Conservation (phyloP, 2,329 filamentous ascomycete species). For the Myrmaecium sp. region DNA sequence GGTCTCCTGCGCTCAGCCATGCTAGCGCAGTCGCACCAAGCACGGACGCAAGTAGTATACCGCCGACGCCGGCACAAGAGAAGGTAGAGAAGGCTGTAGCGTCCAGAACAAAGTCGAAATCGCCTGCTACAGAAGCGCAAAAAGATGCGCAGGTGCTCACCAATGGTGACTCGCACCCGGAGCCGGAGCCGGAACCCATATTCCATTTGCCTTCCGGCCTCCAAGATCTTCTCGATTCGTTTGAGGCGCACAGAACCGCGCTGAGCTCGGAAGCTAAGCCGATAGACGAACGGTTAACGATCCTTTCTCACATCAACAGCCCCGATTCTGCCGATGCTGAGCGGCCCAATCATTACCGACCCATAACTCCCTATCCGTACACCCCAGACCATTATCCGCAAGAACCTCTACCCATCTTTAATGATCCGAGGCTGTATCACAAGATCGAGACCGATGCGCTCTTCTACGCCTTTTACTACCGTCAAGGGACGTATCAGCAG, state of each 20-base stretch:
- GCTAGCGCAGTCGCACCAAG: slow-evolving; percentile 25
- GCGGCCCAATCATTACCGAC: slow-evolving; percentile 67
- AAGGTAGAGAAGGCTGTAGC: slow-evolving; percentile 22
- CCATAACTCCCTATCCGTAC: slow-evolving; percentile 58
- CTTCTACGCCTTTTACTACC: slow-evolving; percentile 99
- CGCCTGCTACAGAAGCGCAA: slow-evolving; percentile 24
- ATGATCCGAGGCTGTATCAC: slow-evolving; percentile 74
- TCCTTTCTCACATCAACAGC: slow-evolving; percentile 53
- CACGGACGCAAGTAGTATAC: slow-evolving; percentile 22
- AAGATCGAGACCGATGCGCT: slow-evolving; percentile 89
- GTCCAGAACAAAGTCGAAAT: slow-evolving; percentile 20
- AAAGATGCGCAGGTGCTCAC: slow-evolving; percentile 22
- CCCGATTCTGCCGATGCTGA: slow-evolving; percentile 68
- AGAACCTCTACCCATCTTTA: slow-evolving; percentile 79
- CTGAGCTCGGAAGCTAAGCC: slow-evolving; percentile 45
- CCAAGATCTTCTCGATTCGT: slow-evolving; percentile 80
- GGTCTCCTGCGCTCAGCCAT: slow-evolving; percentile 34
- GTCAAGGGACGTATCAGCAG: slow-evolving; percentile 89
- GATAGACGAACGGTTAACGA: slow-evolving; percentile 55
- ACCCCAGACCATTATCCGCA: slow-evolving; percentile 77
- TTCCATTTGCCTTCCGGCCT: slow-evolving; percentile 83
- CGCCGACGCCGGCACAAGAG: slow-evolving; percentile 29
- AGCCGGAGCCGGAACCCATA: slow-evolving; percentile 56
- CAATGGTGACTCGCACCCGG: slow-evolving; percentile 37
- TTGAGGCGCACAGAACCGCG: slow-evolving; percentile 70